Base-by-base conservation (phyloP, 352 stramenopile species). In the Phytophthora cactorum region DNA sequence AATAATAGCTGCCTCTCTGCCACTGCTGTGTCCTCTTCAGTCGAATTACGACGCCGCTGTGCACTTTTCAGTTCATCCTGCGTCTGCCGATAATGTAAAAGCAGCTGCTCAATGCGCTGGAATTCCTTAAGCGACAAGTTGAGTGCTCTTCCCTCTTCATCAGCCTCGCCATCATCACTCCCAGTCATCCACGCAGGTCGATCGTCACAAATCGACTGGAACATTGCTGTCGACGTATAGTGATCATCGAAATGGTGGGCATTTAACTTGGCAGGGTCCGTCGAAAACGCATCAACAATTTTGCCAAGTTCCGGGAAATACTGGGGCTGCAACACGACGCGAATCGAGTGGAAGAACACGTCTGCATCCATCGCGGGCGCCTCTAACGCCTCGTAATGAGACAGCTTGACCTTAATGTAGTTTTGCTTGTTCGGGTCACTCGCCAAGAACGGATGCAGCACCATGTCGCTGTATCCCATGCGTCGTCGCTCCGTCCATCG, bases 371-470 rank as follows among this genome's bases (percentile, higher is more conserved):
- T 72, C 3, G 82, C 68, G 0, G 88, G 88, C 7, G 82, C 79
- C 49, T 91, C 86, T 9, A 92, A 71, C 34, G 78, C 81, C 44
- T 91, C 82, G 49, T 91, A 93, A 63, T 95, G 88, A 0, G 83
- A 90, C 25, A 95, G 38, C 50, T 96, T 95, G 11, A 96, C 59
- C 53, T 96, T 88, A 25, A 96, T 77, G 49, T 94, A 96, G 56
- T 81, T 90, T 62, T 91, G 85, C 3, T 82, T 77, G 36, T 66
- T 74, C 14, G 79, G 70, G 14, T 92, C 81, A 44, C 82, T 94
- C 11, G 84, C 74, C 22, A 96, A 54, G 47, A 96, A 91, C 25
- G 86, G 77, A 50, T 88, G 83, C 41, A 82, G 62, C 14, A 86
- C 72, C 66, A 89, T 72, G 36, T 84, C 74, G 4, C 47, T 71